Conservation (phyloP, 768 basidiomycete species). For the Boletus pseudo-olivaceus region DNA sequence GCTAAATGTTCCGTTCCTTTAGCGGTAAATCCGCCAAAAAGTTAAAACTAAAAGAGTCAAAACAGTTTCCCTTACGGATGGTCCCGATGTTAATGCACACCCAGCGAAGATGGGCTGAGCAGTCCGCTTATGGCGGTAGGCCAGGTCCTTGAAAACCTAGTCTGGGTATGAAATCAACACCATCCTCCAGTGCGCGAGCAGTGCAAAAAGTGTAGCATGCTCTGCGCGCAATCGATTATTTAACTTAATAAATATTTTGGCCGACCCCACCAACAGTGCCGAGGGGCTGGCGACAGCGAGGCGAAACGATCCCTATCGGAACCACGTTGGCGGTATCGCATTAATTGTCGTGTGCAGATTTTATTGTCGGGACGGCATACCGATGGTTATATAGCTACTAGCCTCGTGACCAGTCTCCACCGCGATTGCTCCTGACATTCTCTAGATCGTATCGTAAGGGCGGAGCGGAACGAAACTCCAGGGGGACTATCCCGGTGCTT, state of each 20-base stretch:
- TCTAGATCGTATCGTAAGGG: background rate
- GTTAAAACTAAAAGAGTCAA: conserved; percentile 36
- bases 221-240: background rate
- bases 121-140: background rate
- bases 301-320: conserved; percentile 19
- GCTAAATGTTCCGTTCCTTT: conserved; percentile 16
- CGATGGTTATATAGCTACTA: conserved; percentile 16
- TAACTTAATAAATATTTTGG: background rate
- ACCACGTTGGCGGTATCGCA: conserved; percentile 6
- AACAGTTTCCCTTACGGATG: conserved; percentile 23
- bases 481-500: conserved; percentile 1
- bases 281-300: conserved; percentile 17
- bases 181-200: background rate
- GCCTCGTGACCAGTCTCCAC: conserved; percentile 4
- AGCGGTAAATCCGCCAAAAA: conserved; percentile 29
- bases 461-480: conserved; percentile 15
- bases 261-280: background rate
- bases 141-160: background rate
- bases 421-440: conserved; percentile 3
- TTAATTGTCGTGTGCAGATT: conserved; percentile 11
- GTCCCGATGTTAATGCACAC: conserved; percentile 16
- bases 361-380: conserved; percentile 22
- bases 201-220: no score
- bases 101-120: conserved; percentile 16
- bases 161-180: background rate